These are phyloP conservation scores for Podila verticillata DNA, from an alignment of 192 early-diverging fungal genomes.

Conservation along the genomic window DNA sequence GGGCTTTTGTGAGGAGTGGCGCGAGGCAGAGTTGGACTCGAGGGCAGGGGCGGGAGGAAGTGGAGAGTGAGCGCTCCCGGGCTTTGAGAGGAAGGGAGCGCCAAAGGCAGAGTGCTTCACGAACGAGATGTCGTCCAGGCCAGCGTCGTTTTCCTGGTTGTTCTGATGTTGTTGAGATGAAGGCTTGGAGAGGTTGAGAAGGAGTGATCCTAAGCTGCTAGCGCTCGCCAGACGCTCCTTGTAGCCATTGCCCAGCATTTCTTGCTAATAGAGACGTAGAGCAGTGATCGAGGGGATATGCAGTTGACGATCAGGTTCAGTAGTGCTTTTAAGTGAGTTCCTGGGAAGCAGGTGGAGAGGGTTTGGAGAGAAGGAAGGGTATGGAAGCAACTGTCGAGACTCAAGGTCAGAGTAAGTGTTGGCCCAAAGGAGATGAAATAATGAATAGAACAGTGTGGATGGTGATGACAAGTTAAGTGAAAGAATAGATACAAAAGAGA, in stretches of 20 bases:
- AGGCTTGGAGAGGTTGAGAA: slow-evolving; percentile 29
- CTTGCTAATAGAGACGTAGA: neutral
- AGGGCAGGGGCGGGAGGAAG: slow-evolving; percentile 22
- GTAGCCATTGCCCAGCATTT: slow-evolving; percentile 49
- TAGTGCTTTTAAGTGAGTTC: neutral
- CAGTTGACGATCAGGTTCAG: neutral
- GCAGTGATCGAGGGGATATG: neutral
- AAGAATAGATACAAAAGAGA: neutral
- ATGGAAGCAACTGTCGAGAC: too few species aligned
- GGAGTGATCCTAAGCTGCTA: slow-evolving; percentile 27
- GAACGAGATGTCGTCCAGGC: neutral
- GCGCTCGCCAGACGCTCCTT: slow-evolving; percentile 40
- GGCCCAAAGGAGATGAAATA: neutral
- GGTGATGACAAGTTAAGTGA: slow-evolving; percentile 1
- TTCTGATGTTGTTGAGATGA: neutral
- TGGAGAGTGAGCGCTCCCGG: neutral
- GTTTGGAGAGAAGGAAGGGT: too few species aligned
- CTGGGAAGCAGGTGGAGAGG: too few species aligned
- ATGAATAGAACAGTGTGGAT: slow-evolving; percentile 1
- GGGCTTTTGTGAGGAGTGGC: slow-evolving; percentile 7
- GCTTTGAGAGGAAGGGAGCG: slow-evolving; percentile 5
- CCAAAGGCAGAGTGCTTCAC: slow-evolving; percentile 14
- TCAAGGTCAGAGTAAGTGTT: too few species aligned
- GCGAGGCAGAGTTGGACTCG: slow-evolving; percentile 45
- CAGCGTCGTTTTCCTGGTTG: slow-evolving; percentile 24